A percentile compares a stretch with the other conserved stretches of the same genome.
Conservation (phyloP, 768 basidiomycete genomes). For the Cystoderma amianthinum region DNA sequence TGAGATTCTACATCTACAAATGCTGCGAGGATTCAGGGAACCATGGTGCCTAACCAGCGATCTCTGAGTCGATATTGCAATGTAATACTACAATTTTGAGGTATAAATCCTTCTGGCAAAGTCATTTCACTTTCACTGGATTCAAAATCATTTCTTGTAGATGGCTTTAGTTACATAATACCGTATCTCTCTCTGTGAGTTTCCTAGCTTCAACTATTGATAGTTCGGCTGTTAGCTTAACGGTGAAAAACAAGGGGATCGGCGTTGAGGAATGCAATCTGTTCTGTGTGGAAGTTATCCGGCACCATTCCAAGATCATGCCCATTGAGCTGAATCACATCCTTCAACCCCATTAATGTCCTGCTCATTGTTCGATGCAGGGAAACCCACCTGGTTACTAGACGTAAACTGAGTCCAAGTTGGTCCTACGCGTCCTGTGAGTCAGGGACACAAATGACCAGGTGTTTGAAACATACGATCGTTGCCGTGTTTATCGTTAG, state of each 20-base stretch:
- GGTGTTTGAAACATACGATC: conserved; percentile 4
- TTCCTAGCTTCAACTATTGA: too few relatives aligned
- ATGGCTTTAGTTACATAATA: too few relatives aligned
- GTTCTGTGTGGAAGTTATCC: conserved; percentile 26
- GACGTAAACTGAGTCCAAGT: neutral
- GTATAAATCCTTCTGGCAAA: too few relatives aligned
- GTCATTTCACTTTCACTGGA: too few relatives aligned
- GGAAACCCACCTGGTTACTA: neutral
- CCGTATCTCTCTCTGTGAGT: too few relatives aligned
- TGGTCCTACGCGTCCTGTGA: neutral
- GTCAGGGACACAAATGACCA: neutral
- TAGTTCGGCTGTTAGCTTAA: too few relatives aligned
- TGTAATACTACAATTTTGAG: too few relatives aligned
- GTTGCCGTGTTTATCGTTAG: conserved; percentile 10
- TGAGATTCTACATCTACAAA: too few relatives aligned
- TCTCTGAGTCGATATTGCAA: too few relatives aligned
- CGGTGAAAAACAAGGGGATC: conserved; percentile 14
- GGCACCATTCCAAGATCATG: conserved; percentile 25
- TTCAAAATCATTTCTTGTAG: too few relatives aligned
- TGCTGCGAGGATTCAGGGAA: too few relatives aligned
- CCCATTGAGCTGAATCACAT: conserved; percentile 26
- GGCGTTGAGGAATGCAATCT: conserved; percentile 28
- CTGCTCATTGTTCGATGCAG: neutral
- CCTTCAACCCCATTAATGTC: conserved; percentile 10
- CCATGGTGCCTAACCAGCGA: too few relatives aligned